Evolutionary conservation across 1,139 yeast species (phyloP), one percentile per base, ranked within the genome.

Genomic region (Nakaseomyces glabratus): DNA sequence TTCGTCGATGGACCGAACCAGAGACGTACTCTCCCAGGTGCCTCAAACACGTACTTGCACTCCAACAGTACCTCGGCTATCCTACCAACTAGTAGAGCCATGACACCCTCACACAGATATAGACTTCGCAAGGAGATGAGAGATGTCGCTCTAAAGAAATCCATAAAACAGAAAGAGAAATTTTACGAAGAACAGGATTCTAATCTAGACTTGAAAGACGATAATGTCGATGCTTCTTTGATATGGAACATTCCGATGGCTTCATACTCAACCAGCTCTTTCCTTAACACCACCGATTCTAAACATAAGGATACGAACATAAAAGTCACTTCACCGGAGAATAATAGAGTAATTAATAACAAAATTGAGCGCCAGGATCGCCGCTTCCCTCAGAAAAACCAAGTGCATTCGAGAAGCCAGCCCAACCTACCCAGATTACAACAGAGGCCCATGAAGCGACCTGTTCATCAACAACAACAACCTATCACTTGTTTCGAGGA

Each of bases 211-310:
- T 20, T 44, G 20, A 38, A 38, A 20, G 45, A 41, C 14, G 35
- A 39, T 13, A 51, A 57, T 8, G 48, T 58, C 6, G 61, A 58
- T 22, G 61, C 59, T 33, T 52, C 61, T 0, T 33, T 58, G 10
- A 61, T 67, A 34, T 68, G 66, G 62, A 68, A 68, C 40, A 69
- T 69, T 6, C 73, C 73, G 4, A 58, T 59, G 44, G 66, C 72
- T 0, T 53, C 60, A 8, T 42, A 52, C 7, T 55, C 65, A 1
- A 58, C 66, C 1, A 49, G 57, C 16, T 47, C 63, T 9, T 49
- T 63, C 11, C 48, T 62, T 35, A 47, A 29, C 39, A 30, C 44
- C 10, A 34, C 45, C 22, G 41, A 36, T 14, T 37, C 39, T 2
- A 34, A 29, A n/a, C 26, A 33, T 4, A 31, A 24, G 5, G 34